Conservation (phyloP, 2,329 filamentous ascomycete genomes). For the Ilyonectria mors-panacis region DNA sequence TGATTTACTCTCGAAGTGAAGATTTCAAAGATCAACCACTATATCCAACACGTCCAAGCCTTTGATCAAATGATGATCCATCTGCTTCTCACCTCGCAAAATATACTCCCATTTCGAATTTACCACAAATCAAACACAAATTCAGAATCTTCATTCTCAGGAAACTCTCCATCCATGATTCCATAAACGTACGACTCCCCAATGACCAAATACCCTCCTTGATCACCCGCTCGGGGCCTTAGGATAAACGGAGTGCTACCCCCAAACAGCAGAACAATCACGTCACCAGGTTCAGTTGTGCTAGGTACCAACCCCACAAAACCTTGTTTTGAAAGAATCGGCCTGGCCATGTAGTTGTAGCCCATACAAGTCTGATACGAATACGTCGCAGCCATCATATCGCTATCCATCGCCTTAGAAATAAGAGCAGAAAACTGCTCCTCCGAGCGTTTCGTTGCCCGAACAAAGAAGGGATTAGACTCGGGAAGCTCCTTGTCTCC, state of each 20-base stretch:
- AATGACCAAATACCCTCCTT: constrained; percentile 13
- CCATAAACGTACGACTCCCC: constrained; percentile 27
- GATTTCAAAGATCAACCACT: too few species aligned
- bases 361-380: constrained; percentile 26
- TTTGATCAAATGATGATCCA: too few species aligned
- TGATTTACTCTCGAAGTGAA: too few species aligned
- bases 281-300: constrained; percentile 8
- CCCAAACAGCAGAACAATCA: constrained; percentile 18
- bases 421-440: constrained; percentile 7
- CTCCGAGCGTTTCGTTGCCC: constrained; percentile 21
- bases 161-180: constrained; percentile 26
- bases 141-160: not conserved
- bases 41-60: too few species aligned
- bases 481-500: constrained; percentile 27
- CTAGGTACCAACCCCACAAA: constrained; percentile 16
- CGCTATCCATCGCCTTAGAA: constrained; percentile 8
- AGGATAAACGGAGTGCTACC: constrained; percentile 20
- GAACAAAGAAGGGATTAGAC: constrained; percentile 16
- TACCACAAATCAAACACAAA: not conserved
- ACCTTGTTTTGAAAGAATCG: constrained; percentile 2
- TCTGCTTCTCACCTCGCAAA: too few species aligned
- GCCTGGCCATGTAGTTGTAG: constrained; percentile 19
- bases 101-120: not conserved
- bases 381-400: constrained; percentile 13
- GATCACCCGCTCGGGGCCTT: not conserved